Evolutionary conservation across 2,329 filamentous ascomycete genomes (phyloP).

Genomic region (Colletotrichum sp.): DNA sequence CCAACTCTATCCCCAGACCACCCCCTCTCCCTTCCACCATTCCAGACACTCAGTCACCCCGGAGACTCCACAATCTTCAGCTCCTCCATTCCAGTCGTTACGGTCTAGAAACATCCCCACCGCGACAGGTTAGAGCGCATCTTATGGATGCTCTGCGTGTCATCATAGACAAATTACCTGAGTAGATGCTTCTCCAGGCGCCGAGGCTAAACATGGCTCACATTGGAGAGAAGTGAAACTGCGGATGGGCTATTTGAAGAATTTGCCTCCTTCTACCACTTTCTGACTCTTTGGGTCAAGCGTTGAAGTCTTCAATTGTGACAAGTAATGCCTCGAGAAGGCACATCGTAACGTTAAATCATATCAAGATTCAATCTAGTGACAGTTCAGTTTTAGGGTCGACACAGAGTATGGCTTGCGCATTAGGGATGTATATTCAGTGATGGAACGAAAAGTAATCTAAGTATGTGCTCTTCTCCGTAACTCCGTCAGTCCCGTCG

Average conservation of each 20-base stretch:
- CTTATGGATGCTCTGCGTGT: not conserved
- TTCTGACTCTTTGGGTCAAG: too few relatives aligned
- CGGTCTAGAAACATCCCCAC: not conserved
- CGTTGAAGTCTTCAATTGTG: too few relatives aligned
- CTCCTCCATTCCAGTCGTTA: not conserved
- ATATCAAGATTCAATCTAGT: too few relatives aligned
- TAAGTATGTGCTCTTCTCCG: conserved; percentile 2
- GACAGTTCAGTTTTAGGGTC: not conserved
- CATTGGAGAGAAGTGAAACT: too few relatives aligned
- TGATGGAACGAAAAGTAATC: not conserved
- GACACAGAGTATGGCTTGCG: not conserved
- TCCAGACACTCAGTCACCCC: not conserved
- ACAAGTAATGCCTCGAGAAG: too few relatives aligned
- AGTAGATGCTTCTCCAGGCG: too few relatives aligned
- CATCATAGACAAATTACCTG: not conserved
- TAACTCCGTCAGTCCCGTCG: conserved; percentile 2
- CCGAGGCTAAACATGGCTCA: too few relatives aligned
- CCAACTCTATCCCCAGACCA: not conserved
- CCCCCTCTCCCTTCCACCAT: not conserved
- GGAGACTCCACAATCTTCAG: not conserved
- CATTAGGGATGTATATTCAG: conserved; percentile 3
- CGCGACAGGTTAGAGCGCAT: not conserved
- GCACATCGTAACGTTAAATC: too few relatives aligned
- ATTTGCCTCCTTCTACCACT: too few relatives aligned
- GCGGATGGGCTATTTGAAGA: too few relatives aligned